Conservation (phyloP, 768 basidiomycete genomes). For the Lactarius indigo region DNA sequence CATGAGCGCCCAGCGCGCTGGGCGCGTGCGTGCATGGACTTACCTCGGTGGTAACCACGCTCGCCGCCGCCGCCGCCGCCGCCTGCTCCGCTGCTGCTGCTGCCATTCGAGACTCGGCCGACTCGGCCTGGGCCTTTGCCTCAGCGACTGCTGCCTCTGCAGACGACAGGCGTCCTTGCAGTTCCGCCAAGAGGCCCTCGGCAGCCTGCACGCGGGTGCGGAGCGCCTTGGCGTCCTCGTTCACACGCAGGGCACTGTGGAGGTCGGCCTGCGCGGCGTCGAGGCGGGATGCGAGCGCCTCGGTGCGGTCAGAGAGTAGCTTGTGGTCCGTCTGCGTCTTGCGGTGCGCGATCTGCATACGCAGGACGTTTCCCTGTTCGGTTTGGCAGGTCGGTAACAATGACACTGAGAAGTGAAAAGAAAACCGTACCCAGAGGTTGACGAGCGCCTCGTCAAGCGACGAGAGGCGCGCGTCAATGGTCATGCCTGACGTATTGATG, state of each 20-base stretch:
- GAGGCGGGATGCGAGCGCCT: conserved; percentile 22
- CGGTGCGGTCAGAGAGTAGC: conserved; percentile 23
- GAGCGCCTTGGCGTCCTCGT: conserved; percentile 9
- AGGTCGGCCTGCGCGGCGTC: conserved; percentile 21
- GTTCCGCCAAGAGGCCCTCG: conserved; percentile 10
- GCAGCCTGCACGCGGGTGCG: conserved; percentile 1
- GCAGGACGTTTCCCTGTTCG: conserved; percentile 22
- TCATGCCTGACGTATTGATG: neutral
- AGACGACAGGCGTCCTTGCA: conserved; percentile 10
- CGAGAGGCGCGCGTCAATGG: conserved; percentile 15
- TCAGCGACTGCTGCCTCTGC: conserved; percentile 1
- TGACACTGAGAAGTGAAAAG: neutral
- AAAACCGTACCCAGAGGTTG: conserved; percentile 23
- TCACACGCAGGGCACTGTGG: neutral
- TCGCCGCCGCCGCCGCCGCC: neutral
- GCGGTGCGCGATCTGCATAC: conserved; percentile 27
- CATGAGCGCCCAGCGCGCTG: conserved; percentile 24
- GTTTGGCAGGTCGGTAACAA: neutral
- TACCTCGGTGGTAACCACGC: conserved; percentile 11
- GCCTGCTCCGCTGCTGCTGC: neutral
- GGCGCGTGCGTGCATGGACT: conserved; percentile 19
- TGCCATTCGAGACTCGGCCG: conserved; percentile 36
- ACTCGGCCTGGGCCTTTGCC: conserved; percentile 31
- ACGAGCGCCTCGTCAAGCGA: conserved; percentile 26
- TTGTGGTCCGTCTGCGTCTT: conserved; percentile 27